A percentile compares a stretch with the other conserved stretches of the same genome.
Evolutionary conservation across 2,329 filamentous ascomycete species (phyloP).

Genomic region (Penicillium polonicum): DNA sequence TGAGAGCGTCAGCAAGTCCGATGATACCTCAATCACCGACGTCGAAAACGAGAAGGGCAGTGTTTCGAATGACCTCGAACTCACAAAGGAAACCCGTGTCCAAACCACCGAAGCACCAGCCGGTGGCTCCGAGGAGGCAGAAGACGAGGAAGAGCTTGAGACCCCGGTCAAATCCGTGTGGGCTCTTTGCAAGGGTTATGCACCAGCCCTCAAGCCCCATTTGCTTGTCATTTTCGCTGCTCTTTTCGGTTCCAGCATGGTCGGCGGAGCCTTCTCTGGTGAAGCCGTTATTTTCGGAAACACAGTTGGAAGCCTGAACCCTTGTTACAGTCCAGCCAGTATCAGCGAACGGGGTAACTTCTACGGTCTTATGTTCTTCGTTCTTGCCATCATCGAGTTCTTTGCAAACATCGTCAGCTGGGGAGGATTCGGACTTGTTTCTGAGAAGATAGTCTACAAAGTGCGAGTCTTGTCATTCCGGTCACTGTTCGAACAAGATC

Average conservation of each 20-base stretch:
- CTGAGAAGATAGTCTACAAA: constrained; percentile 64
- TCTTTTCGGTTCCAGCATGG: constrained; percentile 52
- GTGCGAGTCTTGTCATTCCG: constrained; percentile 64
- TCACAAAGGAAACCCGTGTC: constrained; percentile 14
- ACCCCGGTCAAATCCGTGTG: constrained; percentile 30
- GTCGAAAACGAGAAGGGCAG: constrained; percentile 22
- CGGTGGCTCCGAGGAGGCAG: constrained; percentile 16
- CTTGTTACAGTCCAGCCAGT: constrained; percentile 50
- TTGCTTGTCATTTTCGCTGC: constrained; percentile 48
- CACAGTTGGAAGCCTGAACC: constrained; percentile 57
- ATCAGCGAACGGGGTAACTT: constrained; percentile 54
- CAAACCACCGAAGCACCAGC: constrained; percentile 19
- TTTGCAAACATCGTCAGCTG: constrained; percentile 62
- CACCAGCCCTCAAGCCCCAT: constrained; percentile 39
- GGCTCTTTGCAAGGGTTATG: constrained; percentile 30
- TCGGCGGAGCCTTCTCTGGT: constrained; percentile 58
- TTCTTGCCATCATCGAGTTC: constrained; percentile 60
- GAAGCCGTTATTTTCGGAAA: constrained; percentile 62
- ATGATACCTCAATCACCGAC: constrained; percentile 28
- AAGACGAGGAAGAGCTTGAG: constrained; percentile 29
- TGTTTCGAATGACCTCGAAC: constrained; percentile 7
- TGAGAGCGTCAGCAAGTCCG: constrained; percentile 30
- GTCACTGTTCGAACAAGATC: constrained; percentile 63
- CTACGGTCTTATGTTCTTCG: constrained; percentile 60
- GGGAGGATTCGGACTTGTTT: constrained; percentile 57